Evolutionary conservation across 805 yeast genomes (phyloP), one percentile per base, ranked within the genome.

Genomic region (Kodamaea kaohsiungensis): DNA sequence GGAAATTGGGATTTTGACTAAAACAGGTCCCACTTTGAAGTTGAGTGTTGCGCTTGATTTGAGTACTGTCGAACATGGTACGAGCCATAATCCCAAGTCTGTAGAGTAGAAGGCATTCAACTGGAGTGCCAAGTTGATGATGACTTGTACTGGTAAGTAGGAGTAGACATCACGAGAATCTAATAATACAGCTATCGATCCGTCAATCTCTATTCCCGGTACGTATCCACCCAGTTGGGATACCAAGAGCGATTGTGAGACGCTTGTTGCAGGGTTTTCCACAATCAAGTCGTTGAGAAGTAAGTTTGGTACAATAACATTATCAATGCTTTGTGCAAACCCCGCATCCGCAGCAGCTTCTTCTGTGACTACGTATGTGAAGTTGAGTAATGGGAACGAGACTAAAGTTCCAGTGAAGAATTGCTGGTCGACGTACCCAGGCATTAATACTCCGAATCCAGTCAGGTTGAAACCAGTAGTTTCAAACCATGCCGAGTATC

Each of bases 51-150:
- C 91, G 19, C 77, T 67, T 7, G 78, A 60, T 3, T 68, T 61
- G 1, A 75, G 77, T 13, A 86, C 69, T 33, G 62, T 59, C 10
- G 78, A 69, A 70, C 95, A 88, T 54, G 80, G 79, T 12, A 86
- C 85, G 13, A 86, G 61, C 93, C 93, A 88, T 15, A 77, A 61
- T 19, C 71, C 72, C 6, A 75, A 62, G 5, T 73, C 71, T 3
- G 69, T 65, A 2, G 80, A 76, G 63, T 82, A 88, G 57, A 76
- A 80, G 0, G 93, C 93, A 61, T 85, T 85, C 40, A 86, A 70
- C 67, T 88, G 92, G 22, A 87, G 75, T 0, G 92, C 90, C 30
- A 88, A 67, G 59, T 81, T 82, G 49, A 88, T 75, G 43, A 88
- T 71, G 4, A 82, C 64, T 46, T 79, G 77, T 42, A 78, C 68